Evolutionary conservation across 2,329 filamentous ascomycete species (phyloP).

Genomic region (Ophiocordyceps unilateralis): DNA sequence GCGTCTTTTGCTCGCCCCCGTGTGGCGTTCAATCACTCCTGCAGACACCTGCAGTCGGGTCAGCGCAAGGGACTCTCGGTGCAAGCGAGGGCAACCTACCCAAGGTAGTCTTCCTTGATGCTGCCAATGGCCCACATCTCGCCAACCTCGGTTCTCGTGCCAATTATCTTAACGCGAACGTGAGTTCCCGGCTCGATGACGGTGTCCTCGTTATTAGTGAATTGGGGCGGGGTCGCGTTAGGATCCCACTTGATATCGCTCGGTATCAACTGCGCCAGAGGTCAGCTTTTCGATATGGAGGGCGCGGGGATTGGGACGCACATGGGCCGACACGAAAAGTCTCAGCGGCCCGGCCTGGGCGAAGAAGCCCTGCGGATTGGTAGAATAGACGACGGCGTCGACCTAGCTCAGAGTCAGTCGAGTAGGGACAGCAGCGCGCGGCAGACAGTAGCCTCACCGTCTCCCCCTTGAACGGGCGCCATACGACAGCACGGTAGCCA

Average conservation of each 20-base stretch:
- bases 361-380: conserved; percentile 87
- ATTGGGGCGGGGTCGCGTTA: conserved; percentile 91
- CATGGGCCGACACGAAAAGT: conserved; percentile 68
- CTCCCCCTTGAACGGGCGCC: conserved; percentile 95
- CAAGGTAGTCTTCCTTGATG: conserved; percentile 72
- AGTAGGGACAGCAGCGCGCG: neutral
- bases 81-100: conserved; percentile 23
- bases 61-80: conserved; percentile 1
- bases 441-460: conserved; percentile 51
- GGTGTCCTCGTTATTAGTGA: conserved; percentile 86
- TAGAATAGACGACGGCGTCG: conserved; percentile 81
- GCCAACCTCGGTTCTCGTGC: conserved; percentile 81
- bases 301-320: conserved; percentile 25
- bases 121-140: conserved; percentile 95
- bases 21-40: conserved; percentile 3
- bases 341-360: conserved; percentile 63
- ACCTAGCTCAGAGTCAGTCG: conserved; percentile 41
- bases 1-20: too few species aligned
- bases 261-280: conserved; percentile 56
- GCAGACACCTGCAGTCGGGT: conserved; percentile 9
- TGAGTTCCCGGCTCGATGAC: conserved; percentile 89
- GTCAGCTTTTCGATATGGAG: neutral
- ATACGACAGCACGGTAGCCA: conserved; percentile 87
- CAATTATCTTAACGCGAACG: conserved; percentile 85
- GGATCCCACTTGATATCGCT: conserved; percentile 85